Evolutionary conservation across 495 filamentous ascomycete genomes (phyloP), one percentile per base, ranked within the genome.

Genomic region (Penicillium dipodomyicola): DNA sequence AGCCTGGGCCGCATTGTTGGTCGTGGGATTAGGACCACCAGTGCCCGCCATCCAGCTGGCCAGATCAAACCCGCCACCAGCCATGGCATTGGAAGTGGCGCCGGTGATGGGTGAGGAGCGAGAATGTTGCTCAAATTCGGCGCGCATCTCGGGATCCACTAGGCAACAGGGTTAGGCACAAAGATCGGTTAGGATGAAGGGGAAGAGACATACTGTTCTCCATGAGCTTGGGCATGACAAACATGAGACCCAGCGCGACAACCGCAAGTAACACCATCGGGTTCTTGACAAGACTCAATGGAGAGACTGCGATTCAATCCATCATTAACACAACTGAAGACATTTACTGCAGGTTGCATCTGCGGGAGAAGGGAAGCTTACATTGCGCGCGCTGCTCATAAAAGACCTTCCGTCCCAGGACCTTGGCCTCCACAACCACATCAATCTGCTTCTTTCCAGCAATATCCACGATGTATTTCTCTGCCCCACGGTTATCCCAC

Each of bases 131-230:
- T 96, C 91, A 69, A 93, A 95, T 73, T 98, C 95, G 61, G 87
- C 89, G 55, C 85, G 84, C 77, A 89, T 89, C 72, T 98, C 94
- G 17, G 90, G 90, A 67, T 97, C 94, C 93, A 98, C 92, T 97
- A 22, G 12, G 22, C 5, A 27, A 29, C 17, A 15, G 7, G 14
- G 55, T 58, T 29, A 57, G 39, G 11, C 27, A 27, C 29, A 33
- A 53, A 12, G 51, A 27, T 6, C 30, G 20, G 27, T 49, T 37
- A 29, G 42, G 46, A 44, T 52, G 49, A 42, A 44, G n/a, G 33
- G 30, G 29, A 49, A 54, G 27, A 20, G 49, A 83, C 92, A 53
- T 84, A 97, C 92, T 96, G 62, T 96, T 97, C 49, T 97, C 92
- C 74, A 97, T 84, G 33, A 98, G 67, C 72, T 96, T 92, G 9